Conservation (phyloP, 495 filamentous ascomycete species). For the Durotheca rogersii region DNA sequence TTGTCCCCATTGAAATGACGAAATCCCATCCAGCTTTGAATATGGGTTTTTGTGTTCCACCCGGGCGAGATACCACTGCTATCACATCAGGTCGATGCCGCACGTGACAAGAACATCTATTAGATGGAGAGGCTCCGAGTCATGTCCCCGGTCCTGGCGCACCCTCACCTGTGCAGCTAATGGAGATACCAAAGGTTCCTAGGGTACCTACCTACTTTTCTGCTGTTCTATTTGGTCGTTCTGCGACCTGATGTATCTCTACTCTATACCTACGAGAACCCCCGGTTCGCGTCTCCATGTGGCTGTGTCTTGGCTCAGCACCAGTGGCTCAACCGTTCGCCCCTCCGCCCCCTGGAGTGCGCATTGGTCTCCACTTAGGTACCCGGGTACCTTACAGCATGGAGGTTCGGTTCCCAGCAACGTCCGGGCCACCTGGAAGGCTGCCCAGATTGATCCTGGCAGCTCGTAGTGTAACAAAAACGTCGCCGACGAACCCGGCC, state of each 20-base stretch:
- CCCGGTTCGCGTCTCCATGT: too few relatives aligned
- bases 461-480: slow-evolving; percentile 14
- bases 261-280: too few relatives aligned
- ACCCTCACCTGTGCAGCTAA: too few relatives aligned
- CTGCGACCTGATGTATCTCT: too few relatives aligned
- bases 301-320: neutral
- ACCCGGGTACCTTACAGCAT: neutral
- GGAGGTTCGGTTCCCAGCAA: neutral
- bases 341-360: too few relatives aligned
- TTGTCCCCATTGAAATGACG: neutral
- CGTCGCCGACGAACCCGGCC: slow-evolving; percentile 5
- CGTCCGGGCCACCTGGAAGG: neutral
- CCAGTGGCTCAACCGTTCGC: neutral
- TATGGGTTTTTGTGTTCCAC: neutral
- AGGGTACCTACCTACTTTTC: too few relatives aligned
- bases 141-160: too few relatives aligned
- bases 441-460: slow-evolving; percentile 7
- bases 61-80: neutral
- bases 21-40: neutral
- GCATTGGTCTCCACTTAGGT: neutral
- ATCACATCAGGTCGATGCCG: too few relatives aligned
- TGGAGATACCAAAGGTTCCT: too few relatives aligned
- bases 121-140: too few relatives aligned
- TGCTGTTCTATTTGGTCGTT: too few relatives aligned
- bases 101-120: too few relatives aligned